These are phyloP conservation scores for Blepharisma undulans DNA, from an alignment of 169 alveolate species.

Conservation along the genomic window DNA sequence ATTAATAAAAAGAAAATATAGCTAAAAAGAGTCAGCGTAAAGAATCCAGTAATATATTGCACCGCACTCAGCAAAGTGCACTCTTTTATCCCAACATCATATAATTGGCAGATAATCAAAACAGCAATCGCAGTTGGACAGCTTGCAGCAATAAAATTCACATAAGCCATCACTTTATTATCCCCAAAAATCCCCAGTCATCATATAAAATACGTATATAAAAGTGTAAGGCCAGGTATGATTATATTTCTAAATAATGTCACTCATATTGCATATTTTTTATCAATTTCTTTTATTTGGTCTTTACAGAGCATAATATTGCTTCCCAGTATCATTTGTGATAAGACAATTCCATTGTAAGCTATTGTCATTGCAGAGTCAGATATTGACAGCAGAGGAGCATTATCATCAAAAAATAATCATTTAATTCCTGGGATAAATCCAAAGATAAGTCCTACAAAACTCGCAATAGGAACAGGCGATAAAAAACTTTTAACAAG, in stretches of 20 bases:
- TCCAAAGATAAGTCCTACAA: slow-evolving; percentile 13
- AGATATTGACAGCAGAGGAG: not conserved
- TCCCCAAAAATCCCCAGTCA: slow-evolving; percentile 1
- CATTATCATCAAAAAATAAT: not conserved
- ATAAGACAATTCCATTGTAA: not conserved
- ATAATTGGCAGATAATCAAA: not conserved
- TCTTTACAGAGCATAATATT: not conserved
- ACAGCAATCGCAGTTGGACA: slow-evolving; percentile 32
- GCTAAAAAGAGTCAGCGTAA: not conserved
- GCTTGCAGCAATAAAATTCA: not conserved
- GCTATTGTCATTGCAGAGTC: not conserved
- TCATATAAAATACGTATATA: not conserved
- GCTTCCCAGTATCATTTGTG: slow-evolving; percentile 1
- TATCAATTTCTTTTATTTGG: not conserved
- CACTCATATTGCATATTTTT: not conserved
- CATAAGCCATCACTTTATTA: slow-evolving; percentile 6
- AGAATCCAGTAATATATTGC: not conserved
- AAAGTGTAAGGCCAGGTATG: not conserved
- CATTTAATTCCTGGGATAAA: slow-evolving; percentile 6
- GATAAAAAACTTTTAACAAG: not conserved
- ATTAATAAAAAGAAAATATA: not conserved
- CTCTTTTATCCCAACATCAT: slow-evolving; percentile 1
- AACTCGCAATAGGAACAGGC: slow-evolving; percentile 19
- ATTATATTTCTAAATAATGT: not conserved
- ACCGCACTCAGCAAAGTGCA: not conserved